A percentile compares a stretch with the other conserved stretches of the same genome.
Conservation (phyloP, 129 eudicot species). For the Saussurea involucrata region DNA sequence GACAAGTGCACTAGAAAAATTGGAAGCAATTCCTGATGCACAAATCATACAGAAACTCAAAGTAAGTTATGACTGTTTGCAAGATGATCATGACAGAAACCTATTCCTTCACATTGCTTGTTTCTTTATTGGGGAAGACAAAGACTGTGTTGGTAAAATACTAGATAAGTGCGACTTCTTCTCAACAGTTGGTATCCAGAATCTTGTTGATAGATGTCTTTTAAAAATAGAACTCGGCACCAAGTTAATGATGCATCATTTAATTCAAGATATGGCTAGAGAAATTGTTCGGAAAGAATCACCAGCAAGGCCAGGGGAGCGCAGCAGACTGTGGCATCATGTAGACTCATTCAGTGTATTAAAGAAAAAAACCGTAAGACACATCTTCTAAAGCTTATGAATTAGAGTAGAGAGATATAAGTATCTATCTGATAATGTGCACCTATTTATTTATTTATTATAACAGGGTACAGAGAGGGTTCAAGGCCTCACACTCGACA, state of each 20-base stretch:
- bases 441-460: background rate
- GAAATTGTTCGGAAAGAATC: conserved; percentile 30
- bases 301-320: conserved; percentile 10
- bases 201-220: conserved; percentile 16
- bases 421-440: background rate
- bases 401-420: background rate
- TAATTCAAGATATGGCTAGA: conserved; percentile 22
- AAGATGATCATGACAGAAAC: conserved; percentile 2
- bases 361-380: background rate
- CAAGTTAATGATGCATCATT: conserved; percentile 19
- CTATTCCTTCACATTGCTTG: conserved; percentile 25
- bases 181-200: conserved; percentile 16
- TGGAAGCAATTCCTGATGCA: conserved; percentile 11
- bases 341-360: conserved; percentile 22
- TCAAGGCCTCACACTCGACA: conserved; percentile 13
- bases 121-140: conserved; percentile 20
- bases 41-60: conserved; percentile 5
- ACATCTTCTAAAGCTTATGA: background rate
- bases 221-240: background rate
- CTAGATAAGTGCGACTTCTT: conserved; percentile 7
- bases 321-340: conserved; percentile 21
- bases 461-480: conserved; percentile 9
- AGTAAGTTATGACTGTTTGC: conserved; percentile 20
- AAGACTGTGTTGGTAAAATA: conserved; percentile 8
- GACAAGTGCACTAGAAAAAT: conserved; percentile 12